Percentiles rank a stretch among this genome's conserved stretches.
Conservation (phyloP, 306 rosid genomes). For the Quercus robur region DNA sequence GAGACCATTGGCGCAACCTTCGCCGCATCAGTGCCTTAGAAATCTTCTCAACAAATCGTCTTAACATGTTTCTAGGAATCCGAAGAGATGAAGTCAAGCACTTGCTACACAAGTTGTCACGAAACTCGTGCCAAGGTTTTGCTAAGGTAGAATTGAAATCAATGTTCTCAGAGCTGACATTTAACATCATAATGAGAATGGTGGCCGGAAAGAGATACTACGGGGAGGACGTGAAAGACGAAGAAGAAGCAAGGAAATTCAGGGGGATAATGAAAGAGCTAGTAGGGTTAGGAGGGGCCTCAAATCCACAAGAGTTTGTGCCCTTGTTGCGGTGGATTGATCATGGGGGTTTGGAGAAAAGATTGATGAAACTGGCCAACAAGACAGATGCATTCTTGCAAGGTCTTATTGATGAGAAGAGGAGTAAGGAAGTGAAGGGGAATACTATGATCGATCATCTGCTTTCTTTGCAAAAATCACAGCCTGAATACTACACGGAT, state of each 20-base stretch:
- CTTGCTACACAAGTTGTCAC: conserved; percentile 25
- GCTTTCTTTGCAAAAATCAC: too few relatives aligned
- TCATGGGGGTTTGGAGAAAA: conserved; percentile 6
- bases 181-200: conserved; percentile 61
- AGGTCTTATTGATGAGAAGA: conserved; percentile 13
- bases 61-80: conserved; percentile 20
- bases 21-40: conserved; percentile 67
- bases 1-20: conserved; percentile 82
- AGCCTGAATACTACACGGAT: too few relatives aligned
- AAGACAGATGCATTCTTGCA: conserved; percentile 29
- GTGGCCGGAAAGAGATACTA: conserved; percentile 64
- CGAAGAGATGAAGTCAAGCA: conserved; percentile 43
- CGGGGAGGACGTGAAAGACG: conserved; percentile 29
- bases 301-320: conserved; percentile 34
- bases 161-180: conserved; percentile 40
- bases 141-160: conserved; percentile 36
- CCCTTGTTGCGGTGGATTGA: conserved; percentile 41
- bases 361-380: conserved; percentile 16
- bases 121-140: neutral
- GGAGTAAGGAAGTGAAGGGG: neutral
- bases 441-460: too few relatives aligned
- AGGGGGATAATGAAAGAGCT: conserved; percentile 31
- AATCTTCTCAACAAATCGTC: conserved; percentile 41
- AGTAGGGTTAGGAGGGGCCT: neutral
- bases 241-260: conserved; percentile 43